Conservation (phyloP, 345 rosid species). For the Kernera saxatilis region DNA sequence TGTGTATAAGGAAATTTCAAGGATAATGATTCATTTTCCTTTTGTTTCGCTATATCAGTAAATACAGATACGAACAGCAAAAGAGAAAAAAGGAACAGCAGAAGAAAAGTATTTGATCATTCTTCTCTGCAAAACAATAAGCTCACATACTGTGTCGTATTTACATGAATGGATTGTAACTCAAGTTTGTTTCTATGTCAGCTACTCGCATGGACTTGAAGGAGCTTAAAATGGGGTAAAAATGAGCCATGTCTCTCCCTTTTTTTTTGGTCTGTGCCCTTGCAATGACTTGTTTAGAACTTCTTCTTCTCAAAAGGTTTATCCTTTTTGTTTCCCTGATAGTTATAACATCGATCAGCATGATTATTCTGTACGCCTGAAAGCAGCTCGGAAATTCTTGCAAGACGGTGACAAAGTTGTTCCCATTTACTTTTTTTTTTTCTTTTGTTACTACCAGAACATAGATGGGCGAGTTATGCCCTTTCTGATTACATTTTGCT, state of each 20-base stretch:
- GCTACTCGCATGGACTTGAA: slow-evolving; percentile 78
- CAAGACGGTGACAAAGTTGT: slow-evolving; percentile 87
- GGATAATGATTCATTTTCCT: neutral
- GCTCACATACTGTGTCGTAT: neutral
- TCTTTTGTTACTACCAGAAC: neutral
- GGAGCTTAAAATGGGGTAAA: slow-evolving; percentile 91
- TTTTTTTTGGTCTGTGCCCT: neutral
- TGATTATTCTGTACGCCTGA: slow-evolving; percentile 87
- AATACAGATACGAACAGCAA: slow-evolving; percentile 75
- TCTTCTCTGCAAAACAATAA: slow-evolving; percentile 17
- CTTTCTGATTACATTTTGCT: neutral
- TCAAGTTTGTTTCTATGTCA: slow-evolving; percentile 32
- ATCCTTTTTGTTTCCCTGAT: slow-evolving; percentile 27
- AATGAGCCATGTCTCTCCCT: neutral
- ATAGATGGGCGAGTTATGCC: neutral
- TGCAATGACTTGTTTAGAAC: neutral
- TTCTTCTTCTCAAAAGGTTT: slow-evolving; percentile 7
- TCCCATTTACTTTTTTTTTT: neutral
- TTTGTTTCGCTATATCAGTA: slow-evolving; percentile 42
- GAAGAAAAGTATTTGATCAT: slow-evolving; percentile 65
- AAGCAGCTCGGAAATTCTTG: slow-evolving; percentile 76
- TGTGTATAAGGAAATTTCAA: slow-evolving; percentile 5
- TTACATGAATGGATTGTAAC: slow-evolving; percentile 33
- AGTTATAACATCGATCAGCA: slow-evolving; percentile 92
- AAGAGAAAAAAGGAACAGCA: slow-evolving; percentile 82